Percentiles rank a stretch among this genome's conserved stretches.
These are phyloP conservation scores for Monosporascus sp. DNA, from an alignment of 2,329 filamentous ascomycete species.

Conservation along the genomic window DNA sequence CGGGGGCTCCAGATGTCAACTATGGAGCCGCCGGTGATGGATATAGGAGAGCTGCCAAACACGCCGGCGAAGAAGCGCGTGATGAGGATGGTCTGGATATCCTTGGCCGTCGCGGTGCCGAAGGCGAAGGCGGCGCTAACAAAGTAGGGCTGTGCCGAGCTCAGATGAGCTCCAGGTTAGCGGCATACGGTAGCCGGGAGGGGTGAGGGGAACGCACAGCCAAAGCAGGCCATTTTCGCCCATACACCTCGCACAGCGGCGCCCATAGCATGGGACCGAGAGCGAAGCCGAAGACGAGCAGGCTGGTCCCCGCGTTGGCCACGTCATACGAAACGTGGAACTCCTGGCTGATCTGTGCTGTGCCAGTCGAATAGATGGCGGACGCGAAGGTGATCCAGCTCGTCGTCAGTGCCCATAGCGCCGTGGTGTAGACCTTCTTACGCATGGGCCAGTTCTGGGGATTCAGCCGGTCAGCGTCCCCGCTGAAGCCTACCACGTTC, in stretches of 20 bases:
- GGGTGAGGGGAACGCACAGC: slow-evolving; percentile 36
- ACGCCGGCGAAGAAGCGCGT: slow-evolving; percentile 53
- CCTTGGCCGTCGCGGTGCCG: slow-evolving; percentile 44
- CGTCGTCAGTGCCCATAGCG: too few relatives aligned
- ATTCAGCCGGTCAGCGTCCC: too few relatives aligned
- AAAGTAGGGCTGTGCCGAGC: too few relatives aligned
- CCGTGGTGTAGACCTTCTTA: too few relatives aligned
- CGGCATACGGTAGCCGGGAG: slow-evolving; percentile 36
- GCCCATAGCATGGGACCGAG: slow-evolving; percentile 53
- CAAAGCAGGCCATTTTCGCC: slow-evolving; percentile 29
- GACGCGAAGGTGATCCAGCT: slow-evolving; percentile 53
- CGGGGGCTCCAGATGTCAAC: slow-evolving; percentile 45
- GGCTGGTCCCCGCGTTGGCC: slow-evolving; percentile 42
- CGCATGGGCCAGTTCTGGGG: too few relatives aligned
- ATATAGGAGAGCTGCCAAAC: slow-evolving; percentile 47
- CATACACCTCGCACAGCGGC: slow-evolving; percentile 52
- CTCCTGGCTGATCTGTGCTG: slow-evolving; percentile 43
- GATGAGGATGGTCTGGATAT: slow-evolving; percentile 49
- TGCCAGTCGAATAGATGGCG: slow-evolving; percentile 56
- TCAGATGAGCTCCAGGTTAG: slow-evolving; percentile 25
- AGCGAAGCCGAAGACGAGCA: slow-evolving; percentile 48
- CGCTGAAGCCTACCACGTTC: too few relatives aligned
- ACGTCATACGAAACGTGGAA: slow-evolving; percentile 45
- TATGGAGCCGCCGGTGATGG: slow-evolving; percentile 47
- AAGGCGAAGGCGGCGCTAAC: slow-evolving; percentile 42